phyloP scores from a whole-genome alignment of 2,329 filamentous ascomycete species.

The Lasiodiplodia sp. region DNA sequence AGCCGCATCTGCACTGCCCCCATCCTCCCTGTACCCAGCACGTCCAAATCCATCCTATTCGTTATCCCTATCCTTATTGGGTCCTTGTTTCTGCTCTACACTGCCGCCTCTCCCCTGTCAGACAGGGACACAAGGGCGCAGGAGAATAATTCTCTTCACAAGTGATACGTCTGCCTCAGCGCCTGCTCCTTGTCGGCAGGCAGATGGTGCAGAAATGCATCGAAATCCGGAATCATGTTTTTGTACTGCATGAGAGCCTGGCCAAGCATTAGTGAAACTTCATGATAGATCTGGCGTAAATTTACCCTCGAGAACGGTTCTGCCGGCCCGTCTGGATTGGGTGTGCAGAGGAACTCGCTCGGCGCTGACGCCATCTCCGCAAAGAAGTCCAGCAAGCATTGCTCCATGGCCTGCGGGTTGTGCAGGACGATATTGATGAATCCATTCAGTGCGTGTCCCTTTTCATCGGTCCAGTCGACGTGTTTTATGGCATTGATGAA shows the following conservation, averaged over 20 bases:
- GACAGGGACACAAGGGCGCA: background rate
- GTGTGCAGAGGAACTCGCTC: constrained; percentile 62
- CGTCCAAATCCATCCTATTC: background rate
- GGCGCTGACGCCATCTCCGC: constrained; percentile 77
- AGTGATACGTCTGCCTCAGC: constrained; percentile 52
- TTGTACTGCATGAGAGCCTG: constrained; percentile 63
- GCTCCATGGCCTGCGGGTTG: constrained; percentile 93
- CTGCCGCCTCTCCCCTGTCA: constrained; percentile 1
- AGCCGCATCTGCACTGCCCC: constrained; percentile 8
- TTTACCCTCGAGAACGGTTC: constrained; percentile 79
- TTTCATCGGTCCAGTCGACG: constrained; percentile 89
- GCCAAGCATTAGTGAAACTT: background rate
- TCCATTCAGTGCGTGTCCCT: constrained; percentile 89
- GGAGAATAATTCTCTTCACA: constrained; percentile 35
- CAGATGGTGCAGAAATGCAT: constrained; percentile 57
- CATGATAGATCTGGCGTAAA: constrained; percentile 29
- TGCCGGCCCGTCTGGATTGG: constrained; percentile 67
- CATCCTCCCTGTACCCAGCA: background rate
- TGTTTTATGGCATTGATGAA: constrained; percentile 85
- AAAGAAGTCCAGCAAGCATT: constrained; percentile 82
- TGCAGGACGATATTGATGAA: constrained; percentile 84
- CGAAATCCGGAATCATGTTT: constrained; percentile 62
- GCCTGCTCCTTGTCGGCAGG: constrained; percentile 52
- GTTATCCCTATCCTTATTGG: constrained; percentile 2
- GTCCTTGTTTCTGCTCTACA: constrained; percentile 1